phyloP scores from a whole-genome alignment of 2,329 filamentous ascomycete genomes.

The Cercospora zeae-maydis region DNA sequence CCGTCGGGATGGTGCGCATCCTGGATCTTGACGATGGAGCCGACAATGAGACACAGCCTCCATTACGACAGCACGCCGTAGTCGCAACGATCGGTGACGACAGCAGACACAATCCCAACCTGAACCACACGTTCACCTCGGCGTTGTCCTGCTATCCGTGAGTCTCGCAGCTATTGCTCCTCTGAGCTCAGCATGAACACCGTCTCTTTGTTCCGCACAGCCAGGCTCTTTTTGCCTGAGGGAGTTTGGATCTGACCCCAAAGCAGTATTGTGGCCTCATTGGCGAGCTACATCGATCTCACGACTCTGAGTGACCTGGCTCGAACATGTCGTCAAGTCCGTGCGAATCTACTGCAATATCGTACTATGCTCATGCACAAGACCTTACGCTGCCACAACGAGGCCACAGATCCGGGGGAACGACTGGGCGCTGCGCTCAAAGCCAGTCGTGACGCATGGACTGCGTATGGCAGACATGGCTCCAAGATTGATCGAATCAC shows the following conservation, averaged over 20 bases:
- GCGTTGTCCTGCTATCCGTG: conserved; percentile 68
- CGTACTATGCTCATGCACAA: conserved; percentile 67
- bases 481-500: conserved; percentile 43
- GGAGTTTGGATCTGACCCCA: conserved; percentile 18
- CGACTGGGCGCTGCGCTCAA: conserved; percentile 46
- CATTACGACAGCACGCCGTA: conserved; percentile 24
- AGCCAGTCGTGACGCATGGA: conserved; percentile 31
- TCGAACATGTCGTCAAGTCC: conserved; percentile 75
- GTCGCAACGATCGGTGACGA: conserved; percentile 25
- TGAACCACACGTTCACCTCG: conserved; percentile 55
- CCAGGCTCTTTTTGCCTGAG: conserved; percentile 15
- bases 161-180: conserved; percentile 33
- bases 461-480: conserved; percentile 27
- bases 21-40: conserved; percentile 43
- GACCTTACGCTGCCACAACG: conserved; percentile 77
- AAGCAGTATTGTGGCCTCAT: conserved; percentile 67
- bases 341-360: conserved; percentile 73
- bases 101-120: conserved; percentile 49
- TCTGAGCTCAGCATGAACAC: background rate
- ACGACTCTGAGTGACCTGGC: conserved; percentile 83
- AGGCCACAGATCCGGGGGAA: conserved; percentile 53
- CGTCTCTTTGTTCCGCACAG: background rate
- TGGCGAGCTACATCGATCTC: conserved; percentile 76
- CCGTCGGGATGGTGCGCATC: conserved; percentile 42
- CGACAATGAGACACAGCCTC: conserved; percentile 28